These are phyloP conservation scores for Strobilomyces confusus DNA, from an alignment of 768 basidiomycete species.

Conservation along the genomic window DNA sequence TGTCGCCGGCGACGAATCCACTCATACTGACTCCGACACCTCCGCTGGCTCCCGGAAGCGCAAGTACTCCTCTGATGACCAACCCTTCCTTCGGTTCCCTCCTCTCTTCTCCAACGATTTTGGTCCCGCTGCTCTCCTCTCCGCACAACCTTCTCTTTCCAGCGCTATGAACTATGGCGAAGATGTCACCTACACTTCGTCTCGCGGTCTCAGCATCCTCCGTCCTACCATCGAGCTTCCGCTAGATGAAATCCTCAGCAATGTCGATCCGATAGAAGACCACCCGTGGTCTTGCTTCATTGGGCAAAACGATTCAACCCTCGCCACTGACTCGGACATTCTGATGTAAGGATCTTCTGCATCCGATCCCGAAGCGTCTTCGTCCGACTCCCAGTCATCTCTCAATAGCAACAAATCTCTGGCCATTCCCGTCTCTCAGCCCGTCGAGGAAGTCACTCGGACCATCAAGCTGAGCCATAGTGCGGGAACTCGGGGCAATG, in stretches of 20 bases:
- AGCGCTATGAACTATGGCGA: constrained; percentile 75
- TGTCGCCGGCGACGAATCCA: no score
- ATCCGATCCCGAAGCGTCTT: constrained; percentile 5
- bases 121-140: constrained; percentile 63
- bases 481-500: constrained; percentile 45
- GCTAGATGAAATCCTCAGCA: constrained; percentile 70
- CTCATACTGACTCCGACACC: no score
- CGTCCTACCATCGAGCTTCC: constrained; percentile 83
- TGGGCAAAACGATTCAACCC: constrained; percentile 3
- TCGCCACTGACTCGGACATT: constrained; percentile 19
- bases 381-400: constrained; percentile 9
- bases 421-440: constrained; percentile 31
- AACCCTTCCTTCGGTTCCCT: constrained; percentile 55
- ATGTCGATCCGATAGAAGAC: constrained; percentile 24
- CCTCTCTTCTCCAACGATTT: constrained; percentile 71
- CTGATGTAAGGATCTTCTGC: constrained; percentile 26
- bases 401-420: constrained; percentile 4
- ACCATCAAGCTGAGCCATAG: constrained; percentile 53
- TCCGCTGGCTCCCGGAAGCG: no score
- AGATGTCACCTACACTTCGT: constrained; percentile 45
- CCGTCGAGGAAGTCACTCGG: constrained; percentile 39
- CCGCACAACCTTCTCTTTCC: constrained; percentile 62
- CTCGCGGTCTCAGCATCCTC: constrained; percentile 56
- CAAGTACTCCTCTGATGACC: constrained; percentile 20
- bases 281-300: neutral